Evolutionary conservation across 1,139 yeast genomes (phyloP), one percentile per base, ranked within the genome.

Genomic region (Saccharomycopsis hybrid): DNA sequence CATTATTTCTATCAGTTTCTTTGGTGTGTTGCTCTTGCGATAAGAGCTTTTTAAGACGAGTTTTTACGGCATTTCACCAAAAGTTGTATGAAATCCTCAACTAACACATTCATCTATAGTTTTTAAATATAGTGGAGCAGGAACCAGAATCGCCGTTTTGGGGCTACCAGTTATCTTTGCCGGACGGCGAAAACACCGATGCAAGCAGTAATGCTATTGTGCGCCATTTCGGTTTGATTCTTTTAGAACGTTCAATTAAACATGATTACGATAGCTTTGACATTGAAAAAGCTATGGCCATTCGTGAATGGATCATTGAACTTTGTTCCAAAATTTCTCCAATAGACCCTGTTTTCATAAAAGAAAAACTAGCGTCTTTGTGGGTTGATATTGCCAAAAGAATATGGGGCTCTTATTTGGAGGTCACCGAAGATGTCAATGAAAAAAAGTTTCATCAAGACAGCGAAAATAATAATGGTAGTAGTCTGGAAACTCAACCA

Each of bases 371-470:
- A 46, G 95, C 97, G 3, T 82, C 79, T 57, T 68, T 92, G 28
- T 90, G 97, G 97, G 96, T 87, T 0, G 84, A 89, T 41, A 73
- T 92, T 9, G 95, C 96, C n/a, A 92, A 94, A 62, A 74, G 95
- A 50, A 76, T 80, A 39, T 94, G 98, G 98, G 97, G 97, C 7
- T 71, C 74, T 46, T 76, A 66, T 41, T 56, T 70, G 28, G 65
- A 65, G 50, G 37, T 13, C 24, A 37, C 30, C 33, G 25, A 25
- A 27, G 29, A 18, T 13, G n/a, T 18, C 27, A 35, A 27, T 18
- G n/a, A 37, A 13, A n/a, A 27, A 28, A 8, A 40, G 11, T 9
- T 5, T 7, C 9, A 8, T 7, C 24, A 18, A 9, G 8, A 28
- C 44, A 41, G 39, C 36, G 30, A 29, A 9, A 31, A 38, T 2